phyloP scores from a whole-genome alignment of 1,284 basidiomycete genomes.

The Melampsora abietis-canadensis region DNA sequence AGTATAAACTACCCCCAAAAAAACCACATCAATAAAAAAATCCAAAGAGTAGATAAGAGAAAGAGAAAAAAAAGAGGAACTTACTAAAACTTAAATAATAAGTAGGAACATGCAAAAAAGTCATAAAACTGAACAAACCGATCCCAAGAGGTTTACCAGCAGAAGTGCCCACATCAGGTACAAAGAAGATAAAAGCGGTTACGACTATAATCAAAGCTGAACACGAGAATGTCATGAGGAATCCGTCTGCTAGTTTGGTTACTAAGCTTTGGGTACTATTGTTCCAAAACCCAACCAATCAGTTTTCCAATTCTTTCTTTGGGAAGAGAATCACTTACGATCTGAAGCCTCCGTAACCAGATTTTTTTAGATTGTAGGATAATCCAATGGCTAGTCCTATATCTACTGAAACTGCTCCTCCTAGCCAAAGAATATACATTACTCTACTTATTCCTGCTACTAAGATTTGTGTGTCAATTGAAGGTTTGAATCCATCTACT shows the following conservation, averaged over 20 bases:
- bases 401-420: not conserved
- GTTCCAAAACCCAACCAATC: too few species aligned
- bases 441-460: not conserved
- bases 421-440: constrained; percentile 1
- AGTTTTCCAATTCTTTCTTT: too few species aligned
- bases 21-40: not conserved
- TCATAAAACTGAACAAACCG: not conserved
- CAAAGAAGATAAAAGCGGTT: not conserved
- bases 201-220: not conserved
- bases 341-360: not conserved
- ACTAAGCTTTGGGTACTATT: not conserved
- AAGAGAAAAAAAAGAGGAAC: not conserved
- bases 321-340: not conserved
- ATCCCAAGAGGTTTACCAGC: not conserved
- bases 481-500: not conserved
- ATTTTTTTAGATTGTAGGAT: constrained; percentile 3
- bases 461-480: not conserved
- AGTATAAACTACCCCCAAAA: not conserved
- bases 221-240: not conserved
- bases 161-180: not conserved
- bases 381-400: not conserved
- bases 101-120: not conserved
- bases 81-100: constrained; percentile 4
- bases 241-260: constrained; percentile 1
- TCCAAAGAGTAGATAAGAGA: not conserved